These are phyloP conservation scores for Phlyctochytrium arcticum DNA, from an alignment of 192 early-diverging fungal species.

Conservation along the genomic window DNA sequence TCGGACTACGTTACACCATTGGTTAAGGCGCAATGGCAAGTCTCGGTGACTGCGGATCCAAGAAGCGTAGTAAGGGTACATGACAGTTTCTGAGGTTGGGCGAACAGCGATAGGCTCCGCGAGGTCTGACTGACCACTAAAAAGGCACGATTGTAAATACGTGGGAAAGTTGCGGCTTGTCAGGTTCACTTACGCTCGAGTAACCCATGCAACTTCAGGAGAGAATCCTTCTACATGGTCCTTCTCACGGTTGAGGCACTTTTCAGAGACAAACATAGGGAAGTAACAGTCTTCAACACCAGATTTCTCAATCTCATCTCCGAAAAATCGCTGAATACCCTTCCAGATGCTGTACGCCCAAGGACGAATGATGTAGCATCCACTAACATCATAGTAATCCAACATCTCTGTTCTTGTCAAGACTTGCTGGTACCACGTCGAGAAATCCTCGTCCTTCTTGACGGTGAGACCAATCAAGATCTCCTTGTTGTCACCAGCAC, in stretches of 20 bases:
- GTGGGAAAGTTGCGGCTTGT: no score
- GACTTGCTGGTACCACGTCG: slow-evolving; percentile 88
- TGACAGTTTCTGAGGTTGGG: slow-evolving; percentile 99
- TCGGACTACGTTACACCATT: slow-evolving; percentile 99
- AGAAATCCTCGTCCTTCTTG: slow-evolving; percentile 87
- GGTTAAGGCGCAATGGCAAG: slow-evolving; percentile 93
- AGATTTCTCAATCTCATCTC: slow-evolving; percentile 78
- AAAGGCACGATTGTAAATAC: background rate
- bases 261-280: slow-evolving; percentile 96
- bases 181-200: slow-evolving; percentile 60
- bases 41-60: slow-evolving; percentile 98
- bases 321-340: slow-evolving; percentile 95
- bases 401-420: slow-evolving; percentile 93
- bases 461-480: slow-evolving; percentile 80
- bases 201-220: slow-evolving; percentile 99
- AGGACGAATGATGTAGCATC: slow-evolving; percentile 98
- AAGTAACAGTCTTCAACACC: slow-evolving; percentile 98
- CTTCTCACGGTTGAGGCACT: slow-evolving; percentile 91
- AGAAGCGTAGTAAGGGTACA: slow-evolving; percentile 98
- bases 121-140: slow-evolving; percentile 75
- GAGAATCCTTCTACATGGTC: slow-evolving; percentile 99
- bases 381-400: slow-evolving; percentile 97
- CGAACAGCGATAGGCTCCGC: slow-evolving; percentile 97
- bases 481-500: slow-evolving; percentile 38
- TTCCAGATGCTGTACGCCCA: slow-evolving; percentile 96